Base-by-base conservation (phyloP, 116 monocot species). In the Cymodocea nodosa region DNA sequence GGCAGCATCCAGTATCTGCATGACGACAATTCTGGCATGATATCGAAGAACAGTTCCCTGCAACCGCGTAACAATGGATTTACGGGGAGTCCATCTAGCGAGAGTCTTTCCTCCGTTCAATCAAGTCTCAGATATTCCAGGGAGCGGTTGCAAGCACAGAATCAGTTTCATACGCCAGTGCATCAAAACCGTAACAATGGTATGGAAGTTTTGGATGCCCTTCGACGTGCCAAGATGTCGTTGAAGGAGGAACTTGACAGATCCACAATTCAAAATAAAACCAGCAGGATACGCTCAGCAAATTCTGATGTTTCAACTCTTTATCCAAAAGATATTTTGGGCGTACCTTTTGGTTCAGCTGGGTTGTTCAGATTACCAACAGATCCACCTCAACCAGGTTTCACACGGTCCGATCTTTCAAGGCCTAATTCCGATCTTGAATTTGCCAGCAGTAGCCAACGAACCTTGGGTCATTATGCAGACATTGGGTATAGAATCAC, bases 341-440 rank as follows among this genome's bases (percentile, higher is more conserved):
- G 73, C 25, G 65, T 84, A 69, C 86, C 87, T 3, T 60, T 71
- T 19, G 82, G 73, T 35, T 75, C 78, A 30, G 66, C 84, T 11
- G 69, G 67, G 36, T 50, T 94, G 60, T 94, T 94, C 60, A 79
- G 87, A 60, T 71, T 89, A 64, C 93, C 93, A 11, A 76, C 78
- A 12, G 84, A 89, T 59, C 44, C 30, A 30, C 30, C 44, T 44
- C 44, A 44, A 44, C 44, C 44, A 44, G 59, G 77, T 0, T 63
- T 66, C 68, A 64, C 83, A 0, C 37, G 16, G 50, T 25, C 59
- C 9, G 57, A 55, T 5, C 22, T 65, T 20, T 75, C 68, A 6
- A 49, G 37, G 23, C 23, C 49, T 39, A 73, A 23, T 60, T 60
- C 58, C 64, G 67, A 54, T 51, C 9, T 60, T 76, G 48, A 15